Conservation (phyloP, 805 yeast species). For the Myxozyma kluyveri region DNA sequence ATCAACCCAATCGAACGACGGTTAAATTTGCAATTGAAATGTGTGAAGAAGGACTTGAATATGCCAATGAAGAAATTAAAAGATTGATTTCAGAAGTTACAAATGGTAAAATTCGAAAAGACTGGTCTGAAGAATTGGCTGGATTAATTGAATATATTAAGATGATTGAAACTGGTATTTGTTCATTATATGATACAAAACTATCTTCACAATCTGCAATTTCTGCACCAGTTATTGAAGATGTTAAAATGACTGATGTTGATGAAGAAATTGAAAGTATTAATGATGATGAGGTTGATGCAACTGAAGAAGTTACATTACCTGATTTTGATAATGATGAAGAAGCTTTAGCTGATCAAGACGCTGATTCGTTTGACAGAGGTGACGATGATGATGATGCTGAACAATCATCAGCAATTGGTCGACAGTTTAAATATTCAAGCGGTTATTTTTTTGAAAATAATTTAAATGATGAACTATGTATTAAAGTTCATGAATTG, state of each 20-base stretch:
- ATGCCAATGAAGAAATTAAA: slow-evolving; percentile 26
- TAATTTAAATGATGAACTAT: slow-evolving; percentile 43
- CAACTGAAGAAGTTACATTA: slow-evolving; percentile 34
- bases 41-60: slow-evolving; percentile 49
- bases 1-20: slow-evolving; percentile 57
- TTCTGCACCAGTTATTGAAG: slow-evolving; percentile 6
- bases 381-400: slow-evolving; percentile 33
- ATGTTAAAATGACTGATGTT: slow-evolving; percentile 33
- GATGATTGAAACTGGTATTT: slow-evolving; percentile 63
- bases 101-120: slow-evolving; percentile 8
- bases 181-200: slow-evolving; percentile 71
- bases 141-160: slow-evolving; percentile 57
- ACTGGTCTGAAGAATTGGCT: slow-evolving; percentile 51
- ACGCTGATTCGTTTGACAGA: slow-evolving; percentile 8
- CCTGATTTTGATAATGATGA: not conserved
- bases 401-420: slow-evolving; percentile 37
- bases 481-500: slow-evolving; percentile 55
- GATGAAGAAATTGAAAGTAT: slow-evolving; percentile 13
- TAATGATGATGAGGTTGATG: slow-evolving; percentile 32
- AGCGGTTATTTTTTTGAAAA: slow-evolving; percentile 65
- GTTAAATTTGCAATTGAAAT: slow-evolving; percentile 59
- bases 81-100: slow-evolving; percentile 41
- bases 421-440: slow-evolving; percentile 61
- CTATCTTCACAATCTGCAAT: slow-evolving; percentile 7
- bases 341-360: slow-evolving; percentile 5